Conservation (phyloP, 305 asterid genomes). For the Ajuga reptans region DNA sequence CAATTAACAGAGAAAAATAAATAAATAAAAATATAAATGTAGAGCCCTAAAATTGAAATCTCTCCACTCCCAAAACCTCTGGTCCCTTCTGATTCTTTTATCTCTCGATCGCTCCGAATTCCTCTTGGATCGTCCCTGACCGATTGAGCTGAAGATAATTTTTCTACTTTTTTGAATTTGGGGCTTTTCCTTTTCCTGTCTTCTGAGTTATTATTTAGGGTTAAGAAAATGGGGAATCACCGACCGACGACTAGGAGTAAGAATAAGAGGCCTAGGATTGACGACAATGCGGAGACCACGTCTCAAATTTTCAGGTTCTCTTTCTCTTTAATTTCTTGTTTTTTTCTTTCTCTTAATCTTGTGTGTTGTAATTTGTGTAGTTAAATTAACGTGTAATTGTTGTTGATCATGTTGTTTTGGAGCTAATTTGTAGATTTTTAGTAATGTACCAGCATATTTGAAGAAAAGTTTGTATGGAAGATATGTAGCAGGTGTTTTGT, state of each 20-base stretch:
- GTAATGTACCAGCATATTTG: background rate
- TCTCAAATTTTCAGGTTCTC: slow-evolving; percentile 61
- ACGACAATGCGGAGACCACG: slow-evolving; percentile 58
- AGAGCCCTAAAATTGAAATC: background rate
- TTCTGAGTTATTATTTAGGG: slow-evolving; percentile 11
- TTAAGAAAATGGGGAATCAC: slow-evolving; percentile 53
- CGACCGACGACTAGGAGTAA: slow-evolving; percentile 89
- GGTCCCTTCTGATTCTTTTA: slow-evolving; percentile 13
- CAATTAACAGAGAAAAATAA: no score
- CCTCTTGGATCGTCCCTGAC: slow-evolving; percentile 15
- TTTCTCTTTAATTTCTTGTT: background rate
- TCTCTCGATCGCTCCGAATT: slow-evolving; percentile 24
- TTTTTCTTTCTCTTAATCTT: background rate
- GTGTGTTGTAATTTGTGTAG: slow-evolving; percentile 17
- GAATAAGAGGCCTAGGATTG: slow-evolving; percentile 66
- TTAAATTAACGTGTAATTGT: background rate
- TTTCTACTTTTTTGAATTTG: background rate
- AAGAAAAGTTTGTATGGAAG: background rate
- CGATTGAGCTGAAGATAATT: slow-evolving; percentile 17
- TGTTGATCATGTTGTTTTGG: background rate
- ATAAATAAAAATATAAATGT: no score
- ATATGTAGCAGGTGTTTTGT: background rate
- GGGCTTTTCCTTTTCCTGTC: background rate
- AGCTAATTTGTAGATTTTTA: background rate
- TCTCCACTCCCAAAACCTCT: slow-evolving; percentile 21